Percentiles rank a stretch among this genome's conserved stretches.
Conservation (phyloP, 305 asterid genomes). For the Fraxinus platypoda region DNA sequence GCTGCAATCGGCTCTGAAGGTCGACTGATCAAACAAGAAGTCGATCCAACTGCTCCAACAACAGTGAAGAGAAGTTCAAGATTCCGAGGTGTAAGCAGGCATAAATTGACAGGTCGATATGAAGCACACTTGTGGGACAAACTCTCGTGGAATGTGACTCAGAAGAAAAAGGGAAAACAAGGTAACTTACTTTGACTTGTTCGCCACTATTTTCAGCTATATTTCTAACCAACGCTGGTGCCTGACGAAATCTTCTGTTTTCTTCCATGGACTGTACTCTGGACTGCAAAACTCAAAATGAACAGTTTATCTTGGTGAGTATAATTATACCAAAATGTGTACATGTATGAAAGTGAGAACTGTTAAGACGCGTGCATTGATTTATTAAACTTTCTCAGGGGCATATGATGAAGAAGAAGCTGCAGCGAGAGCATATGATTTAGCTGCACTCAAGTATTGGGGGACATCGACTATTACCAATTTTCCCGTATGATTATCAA, state of each 20-base stretch:
- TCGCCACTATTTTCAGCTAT: not conserved
- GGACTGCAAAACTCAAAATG: constrained; percentile 19
- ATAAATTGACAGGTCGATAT: constrained; percentile 70
- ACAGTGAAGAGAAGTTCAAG: constrained; percentile 79
- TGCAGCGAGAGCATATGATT: constrained; percentile 74
- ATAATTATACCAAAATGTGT: not conserved
- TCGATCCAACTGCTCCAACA: constrained; percentile 35
- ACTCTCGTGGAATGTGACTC: constrained; percentile 64
- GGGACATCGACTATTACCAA: constrained; percentile 66
- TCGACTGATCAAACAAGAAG: constrained; percentile 30
- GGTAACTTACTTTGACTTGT: constrained; percentile 31
- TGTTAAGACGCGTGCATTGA: not conserved
- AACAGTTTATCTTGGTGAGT: constrained; percentile 70
- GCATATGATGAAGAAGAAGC: constrained; percentile 78
- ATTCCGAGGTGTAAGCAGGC: constrained; percentile 77
- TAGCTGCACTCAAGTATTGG: constrained; percentile 73
- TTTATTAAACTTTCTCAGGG: constrained; percentile 27
- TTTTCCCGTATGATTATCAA: constrained; percentile 39
- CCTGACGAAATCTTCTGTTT: constrained; percentile 9
- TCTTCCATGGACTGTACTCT: constrained; percentile 17
- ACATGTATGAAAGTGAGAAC: not conserved
- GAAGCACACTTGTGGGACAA: constrained; percentile 84
- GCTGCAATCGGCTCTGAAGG: constrained; percentile 1
- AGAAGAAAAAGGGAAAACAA: constrained; percentile 74
- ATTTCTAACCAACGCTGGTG: not conserved